Evolutionary conservation across 2,329 filamentous ascomycete species (phyloP).

Genomic region (Trichoderma sp.): DNA sequence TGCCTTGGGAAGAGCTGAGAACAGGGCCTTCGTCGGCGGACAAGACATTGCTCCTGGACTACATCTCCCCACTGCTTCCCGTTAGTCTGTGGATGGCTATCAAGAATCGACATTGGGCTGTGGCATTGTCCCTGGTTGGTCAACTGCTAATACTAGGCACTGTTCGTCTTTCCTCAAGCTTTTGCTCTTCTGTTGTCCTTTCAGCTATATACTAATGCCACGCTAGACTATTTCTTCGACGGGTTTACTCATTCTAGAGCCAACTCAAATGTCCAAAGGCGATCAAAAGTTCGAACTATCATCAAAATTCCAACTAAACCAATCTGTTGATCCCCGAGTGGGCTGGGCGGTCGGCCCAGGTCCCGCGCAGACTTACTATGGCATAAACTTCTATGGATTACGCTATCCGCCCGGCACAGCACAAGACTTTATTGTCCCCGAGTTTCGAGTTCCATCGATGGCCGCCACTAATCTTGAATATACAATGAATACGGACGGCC

Average conservation of each 20-base stretch:
- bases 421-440: not conserved
- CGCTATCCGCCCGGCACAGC: conserved; percentile 4
- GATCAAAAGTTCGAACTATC: not conserved
- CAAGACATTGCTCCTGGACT: conserved; percentile 17
- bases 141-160: conserved; percentile 11
- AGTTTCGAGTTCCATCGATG: not conserved
- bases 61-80: conserved; percentile 12
- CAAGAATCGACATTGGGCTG: conserved; percentile 8
- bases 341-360: not conserved
- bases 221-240: conserved; percentile 10
- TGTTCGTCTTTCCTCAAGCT: not conserved
- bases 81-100: conserved; percentile 9
- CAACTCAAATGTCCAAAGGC: not conserved
- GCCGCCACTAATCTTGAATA: not conserved
- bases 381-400: conserved; percentile 3
- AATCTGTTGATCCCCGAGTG: not conserved
- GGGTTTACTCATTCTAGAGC: conserved; percentile 2
- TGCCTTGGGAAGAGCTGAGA: conserved; percentile 11
- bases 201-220: not conserved
- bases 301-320: not conserved
- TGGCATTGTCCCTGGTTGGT: not conserved
- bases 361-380: conserved; percentile 5
- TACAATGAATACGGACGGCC: conserved; percentile 23
- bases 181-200: not conserved
- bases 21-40: not conserved